Base-by-base conservation (phyloP, 345 rosid genomes). In the Ailanthus altissimus region DNA sequence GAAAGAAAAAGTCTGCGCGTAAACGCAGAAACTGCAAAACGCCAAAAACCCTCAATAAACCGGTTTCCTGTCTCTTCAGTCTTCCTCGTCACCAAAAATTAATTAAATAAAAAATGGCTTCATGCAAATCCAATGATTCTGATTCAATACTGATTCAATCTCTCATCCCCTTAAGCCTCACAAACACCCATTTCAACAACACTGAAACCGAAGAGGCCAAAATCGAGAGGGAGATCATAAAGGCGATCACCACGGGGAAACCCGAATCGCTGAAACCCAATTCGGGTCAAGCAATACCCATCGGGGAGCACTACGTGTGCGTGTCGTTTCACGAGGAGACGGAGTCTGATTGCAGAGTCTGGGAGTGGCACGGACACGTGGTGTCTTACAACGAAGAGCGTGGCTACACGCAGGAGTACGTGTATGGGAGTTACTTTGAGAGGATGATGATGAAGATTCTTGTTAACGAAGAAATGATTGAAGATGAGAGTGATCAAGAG, bases 281-380 rank as follows among this genome's bases (percentile, higher is more conserved):
- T 20, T 73, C 76, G 68, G 76, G 76, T 28, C 45, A 73, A n/a
- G 43, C 76, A 15, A 46, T 73, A 36, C 25, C 65, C 53, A 46
- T 73, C 7, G 76, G 76, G 11, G 68, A 73, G 25, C 58, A 73
- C 68, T 60, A 73, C 32, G 58, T 73, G 45, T 73, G 76, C 26
- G 76, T 60, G 26, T 73, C 68, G 28, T 60, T 46, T 60, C 67
- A 60, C 18, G 58, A 60, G 28, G 76, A 73, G 26, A 20, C 45
- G 16, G 76, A 73, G 58, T 73, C 76, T 57, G 26, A 36, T 46
- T 73, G 76, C 14, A 46, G 54, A 18, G 76, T 18, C 16, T 73
- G 76, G 76, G 76, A 73, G 76, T 60, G 76, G 76, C 76, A 73
- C 9, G 76, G 76, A 28, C 67, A 73, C 68, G 58, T 60, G 45